These are phyloP conservation scores for Rehmannia glutinosa DNA, from an alignment of 257 asterid genomes.

Conservation along the genomic window DNA sequence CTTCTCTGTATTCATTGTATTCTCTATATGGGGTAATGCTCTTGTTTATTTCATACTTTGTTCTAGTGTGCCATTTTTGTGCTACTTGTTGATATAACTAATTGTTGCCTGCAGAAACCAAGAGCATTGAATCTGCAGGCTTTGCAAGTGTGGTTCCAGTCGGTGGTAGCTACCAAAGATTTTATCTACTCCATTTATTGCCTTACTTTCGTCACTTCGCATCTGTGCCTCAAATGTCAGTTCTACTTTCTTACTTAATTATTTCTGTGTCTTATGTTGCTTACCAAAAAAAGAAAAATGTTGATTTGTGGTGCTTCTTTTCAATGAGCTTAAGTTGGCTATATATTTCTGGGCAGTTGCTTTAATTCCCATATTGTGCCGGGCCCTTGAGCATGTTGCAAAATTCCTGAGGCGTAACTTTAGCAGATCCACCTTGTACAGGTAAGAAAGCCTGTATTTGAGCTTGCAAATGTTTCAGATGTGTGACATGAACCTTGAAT, in stretches of 20 bases:
- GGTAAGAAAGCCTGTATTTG: slow-evolving; percentile 34
- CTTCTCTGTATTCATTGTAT: slow-evolving; percentile 65
- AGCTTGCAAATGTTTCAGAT: neutral
- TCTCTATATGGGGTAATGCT: slow-evolving; percentile 76
- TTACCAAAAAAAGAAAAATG: neutral
- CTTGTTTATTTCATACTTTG: neutral
- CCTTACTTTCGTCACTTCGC: slow-evolving; percentile 62
- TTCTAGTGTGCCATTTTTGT: neutral
- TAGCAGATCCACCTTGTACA: slow-evolving; percentile 69
- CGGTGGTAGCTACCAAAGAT: slow-evolving; percentile 73
- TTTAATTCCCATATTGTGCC: slow-evolving; percentile 73
- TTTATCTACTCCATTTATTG: slow-evolving; percentile 74
- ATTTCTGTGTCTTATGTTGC: slow-evolving; percentile 12
- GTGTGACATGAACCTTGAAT: neutral
- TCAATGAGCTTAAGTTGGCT: slow-evolving; percentile 1
- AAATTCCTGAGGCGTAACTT: slow-evolving; percentile 79
- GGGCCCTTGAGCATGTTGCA: slow-evolving; percentile 65
- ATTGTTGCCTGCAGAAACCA: slow-evolving; percentile 58
- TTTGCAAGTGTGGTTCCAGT: slow-evolving; percentile 87
- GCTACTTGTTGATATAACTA: slow-evolving; percentile 9
- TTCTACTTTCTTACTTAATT: slow-evolving; percentile 4
- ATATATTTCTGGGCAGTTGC: slow-evolving; percentile 63
- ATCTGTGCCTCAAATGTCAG: slow-evolving; percentile 81
- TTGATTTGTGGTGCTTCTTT: neutral
- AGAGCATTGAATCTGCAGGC: slow-evolving; percentile 90